Evolutionary conservation across 148 eudicot species (phyloP).

Genomic region (Spergularia marina): DNA sequence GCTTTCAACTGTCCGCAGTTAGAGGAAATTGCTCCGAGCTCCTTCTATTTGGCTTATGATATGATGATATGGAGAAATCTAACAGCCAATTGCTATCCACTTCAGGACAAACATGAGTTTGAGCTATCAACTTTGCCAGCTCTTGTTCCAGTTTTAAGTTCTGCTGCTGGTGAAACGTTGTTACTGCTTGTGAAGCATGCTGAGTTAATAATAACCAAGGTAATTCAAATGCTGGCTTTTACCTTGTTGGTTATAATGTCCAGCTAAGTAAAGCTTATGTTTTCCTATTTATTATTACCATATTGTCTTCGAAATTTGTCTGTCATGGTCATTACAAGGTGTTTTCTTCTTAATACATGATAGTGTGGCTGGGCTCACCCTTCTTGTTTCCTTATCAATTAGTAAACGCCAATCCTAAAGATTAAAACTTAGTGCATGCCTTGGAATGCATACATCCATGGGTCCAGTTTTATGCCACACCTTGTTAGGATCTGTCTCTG

Average conservation of each 20-base stretch:
- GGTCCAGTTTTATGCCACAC: neutral
- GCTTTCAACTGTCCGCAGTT: neutral
- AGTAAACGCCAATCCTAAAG: neutral
- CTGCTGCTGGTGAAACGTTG: constrained; percentile 88
- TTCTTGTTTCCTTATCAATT: neutral
- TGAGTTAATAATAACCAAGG: constrained; percentile 86
- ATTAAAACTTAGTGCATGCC: neutral
- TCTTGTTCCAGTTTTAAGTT: constrained; percentile 81
- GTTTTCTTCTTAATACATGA: too few relatives aligned
- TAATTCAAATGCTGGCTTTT: constrained; percentile 21
- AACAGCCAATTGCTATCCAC: neutral
- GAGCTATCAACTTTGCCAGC: constrained; percentile 95
- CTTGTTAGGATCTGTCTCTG: neutral
- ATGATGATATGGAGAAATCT: neutral
- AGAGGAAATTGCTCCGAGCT: neutral
- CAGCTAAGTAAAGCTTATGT: constrained; percentile 10
- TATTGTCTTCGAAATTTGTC: neutral
- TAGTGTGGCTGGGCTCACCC: neutral
- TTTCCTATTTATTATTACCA: neutral
- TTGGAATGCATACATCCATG: neutral
- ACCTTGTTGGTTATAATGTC: neutral
- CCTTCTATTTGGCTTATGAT: neutral
- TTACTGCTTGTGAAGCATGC: constrained; percentile 93
- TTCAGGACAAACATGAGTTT: constrained; percentile 93
- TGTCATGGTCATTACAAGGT: too few relatives aligned